phyloP scores from a whole-genome alignment of 2,329 filamentous ascomycete genomes.

The Paecilomyces fulvus region DNA sequence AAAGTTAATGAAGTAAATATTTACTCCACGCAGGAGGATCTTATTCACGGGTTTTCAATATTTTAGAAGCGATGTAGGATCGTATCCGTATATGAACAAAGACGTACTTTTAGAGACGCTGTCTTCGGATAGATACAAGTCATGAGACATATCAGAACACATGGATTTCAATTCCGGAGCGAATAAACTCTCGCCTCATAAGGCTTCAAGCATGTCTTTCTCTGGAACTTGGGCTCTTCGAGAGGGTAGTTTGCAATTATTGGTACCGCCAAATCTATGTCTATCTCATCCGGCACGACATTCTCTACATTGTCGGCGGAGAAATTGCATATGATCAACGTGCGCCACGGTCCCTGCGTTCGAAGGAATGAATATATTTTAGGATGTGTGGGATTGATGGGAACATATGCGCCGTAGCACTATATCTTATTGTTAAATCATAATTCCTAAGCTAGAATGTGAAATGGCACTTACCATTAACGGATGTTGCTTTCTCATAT shows the following conservation, averaged over 20 bases:
- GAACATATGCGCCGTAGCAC: constrained; percentile 11
- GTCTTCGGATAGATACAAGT: background rate
- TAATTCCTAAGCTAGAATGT: background rate
- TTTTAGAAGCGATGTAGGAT: too few species aligned
- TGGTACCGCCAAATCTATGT: constrained; percentile 10
- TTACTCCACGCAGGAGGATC: too few species aligned
- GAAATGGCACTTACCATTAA: constrained; percentile 6
- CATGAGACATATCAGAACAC: background rate
- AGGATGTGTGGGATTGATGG: constrained; percentile 7
- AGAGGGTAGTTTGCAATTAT: constrained; percentile 9
- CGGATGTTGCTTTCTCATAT: constrained; percentile 44
- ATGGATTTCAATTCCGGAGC: constrained; percentile 6
- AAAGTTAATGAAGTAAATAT: too few species aligned
- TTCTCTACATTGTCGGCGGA: constrained; percentile 1
- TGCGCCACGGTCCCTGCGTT: constrained; percentile 9
- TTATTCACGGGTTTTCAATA: too few species aligned
- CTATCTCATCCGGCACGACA: constrained; percentile 8
- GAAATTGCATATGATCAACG: constrained; percentile 9
- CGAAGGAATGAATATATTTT: constrained; percentile 11
- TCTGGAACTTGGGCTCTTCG: constrained; percentile 2
- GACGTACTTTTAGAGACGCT: too few species aligned
- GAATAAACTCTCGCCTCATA: constrained; percentile 11
- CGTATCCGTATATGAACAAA: too few species aligned
- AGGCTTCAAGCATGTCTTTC: constrained; percentile 4
- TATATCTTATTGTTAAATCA: constrained; percentile 1